phyloP scores from a whole-genome alignment of 495 filamentous ascomycete genomes.

The Talaromyces liani region DNA sequence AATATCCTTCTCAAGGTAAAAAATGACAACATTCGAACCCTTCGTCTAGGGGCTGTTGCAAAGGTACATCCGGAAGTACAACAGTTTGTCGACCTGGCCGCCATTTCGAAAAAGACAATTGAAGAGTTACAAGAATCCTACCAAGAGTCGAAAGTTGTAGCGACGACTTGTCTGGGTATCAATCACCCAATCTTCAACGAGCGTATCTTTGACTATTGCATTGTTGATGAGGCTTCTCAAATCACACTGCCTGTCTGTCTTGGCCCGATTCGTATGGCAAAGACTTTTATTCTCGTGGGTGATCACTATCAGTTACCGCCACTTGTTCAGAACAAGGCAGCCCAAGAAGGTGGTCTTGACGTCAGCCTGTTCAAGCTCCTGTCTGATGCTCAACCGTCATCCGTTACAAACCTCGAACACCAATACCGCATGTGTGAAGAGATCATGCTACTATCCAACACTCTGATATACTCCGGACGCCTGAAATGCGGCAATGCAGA shows the following conservation, averaged over 20 bases:
- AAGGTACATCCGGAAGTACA: slow-evolving; percentile 85
- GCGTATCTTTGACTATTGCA: slow-evolving; percentile 93
- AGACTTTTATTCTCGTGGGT: slow-evolving; percentile 90
- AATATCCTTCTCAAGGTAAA: slow-evolving; percentile 92
- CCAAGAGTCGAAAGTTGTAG: slow-evolving; percentile 77
- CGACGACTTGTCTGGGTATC: slow-evolving; percentile 88
- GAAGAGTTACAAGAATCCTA: slow-evolving; percentile 78
- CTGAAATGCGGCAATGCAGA: slow-evolving; percentile 80
- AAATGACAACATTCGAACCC: slow-evolving; percentile 66
- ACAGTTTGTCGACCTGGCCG: slow-evolving; percentile 71
- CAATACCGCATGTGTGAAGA: slow-evolving; percentile 98
- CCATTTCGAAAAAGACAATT: slow-evolving; percentile 60
- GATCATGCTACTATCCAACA: slow-evolving; percentile 90
- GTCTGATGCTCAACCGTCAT: slow-evolving; percentile 76
- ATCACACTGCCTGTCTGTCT: slow-evolving; percentile 93
- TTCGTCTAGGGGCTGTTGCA: slow-evolving; percentile 72
- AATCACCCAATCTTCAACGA: slow-evolving; percentile 82
- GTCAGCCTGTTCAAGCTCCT: slow-evolving; percentile 89
- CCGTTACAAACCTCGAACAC: slow-evolving; percentile 84
- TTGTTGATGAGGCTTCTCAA: slow-evolving; percentile 95
- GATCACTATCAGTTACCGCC: slow-evolving; percentile 95
- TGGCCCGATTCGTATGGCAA: slow-evolving; percentile 86
- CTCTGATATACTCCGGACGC: slow-evolving; percentile 80
- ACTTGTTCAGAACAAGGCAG: slow-evolving; percentile 85
- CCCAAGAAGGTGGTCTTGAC: slow-evolving; percentile 79